Percentiles rank a stretch among this genome's conserved stretches.
These are phyloP conservation scores for Massariosphaeria phaeospora DNA, from an alignment of 495 filamentous ascomycete genomes.

Conservation along the genomic window DNA sequence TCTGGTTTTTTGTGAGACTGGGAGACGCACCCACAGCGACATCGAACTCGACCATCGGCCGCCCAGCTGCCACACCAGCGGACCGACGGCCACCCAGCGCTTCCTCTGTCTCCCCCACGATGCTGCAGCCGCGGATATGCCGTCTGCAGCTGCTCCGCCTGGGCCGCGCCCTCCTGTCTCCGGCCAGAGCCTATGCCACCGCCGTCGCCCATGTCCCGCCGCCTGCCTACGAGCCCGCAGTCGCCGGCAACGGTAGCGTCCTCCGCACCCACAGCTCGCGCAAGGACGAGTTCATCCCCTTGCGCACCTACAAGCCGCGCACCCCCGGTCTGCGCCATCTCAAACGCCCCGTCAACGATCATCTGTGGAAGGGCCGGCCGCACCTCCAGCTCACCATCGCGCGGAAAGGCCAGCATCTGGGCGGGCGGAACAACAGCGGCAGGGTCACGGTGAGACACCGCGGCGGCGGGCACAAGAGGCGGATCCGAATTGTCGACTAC, in stretches of 20 bases:
- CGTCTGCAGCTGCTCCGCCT: constrained; percentile 46
- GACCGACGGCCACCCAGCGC: constrained; percentile 32
- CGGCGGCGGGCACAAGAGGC: constrained; percentile 83
- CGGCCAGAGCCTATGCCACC: constrained; percentile 55
- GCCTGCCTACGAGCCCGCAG: constrained; percentile 19
- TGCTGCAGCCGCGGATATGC: constrained; percentile 64
- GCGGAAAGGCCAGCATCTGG: constrained; percentile 85
- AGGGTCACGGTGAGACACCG: constrained; percentile 81
- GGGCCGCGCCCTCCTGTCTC: constrained; percentile 43
- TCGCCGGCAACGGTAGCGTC: constrained; percentile 6
- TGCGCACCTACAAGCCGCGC: constrained; percentile 88
- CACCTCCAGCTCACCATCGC: constrained; percentile 76
- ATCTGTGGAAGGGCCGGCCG: constrained; percentile 89
- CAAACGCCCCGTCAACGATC: constrained; percentile 86
- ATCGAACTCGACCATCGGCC: background rate
- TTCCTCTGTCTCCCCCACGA: too few species aligned
- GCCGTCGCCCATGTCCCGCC: constrained; percentile 25
- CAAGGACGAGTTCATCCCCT: constrained; percentile 43
- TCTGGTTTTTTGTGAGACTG: constrained; percentile 9
- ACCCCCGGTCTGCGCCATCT: constrained; percentile 93
- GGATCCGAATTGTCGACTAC: constrained; percentile 89
- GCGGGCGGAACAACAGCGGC: constrained; percentile 85
- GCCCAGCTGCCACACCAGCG: background rate
- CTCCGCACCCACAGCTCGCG: constrained; percentile 16
- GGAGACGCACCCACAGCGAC: background rate